A percentile compares a stretch with the other conserved stretches of the same genome.
Evolutionary conservation across 108 stramenopile species (phyloP).

Genomic region (Conticribra guillardii): DNA sequence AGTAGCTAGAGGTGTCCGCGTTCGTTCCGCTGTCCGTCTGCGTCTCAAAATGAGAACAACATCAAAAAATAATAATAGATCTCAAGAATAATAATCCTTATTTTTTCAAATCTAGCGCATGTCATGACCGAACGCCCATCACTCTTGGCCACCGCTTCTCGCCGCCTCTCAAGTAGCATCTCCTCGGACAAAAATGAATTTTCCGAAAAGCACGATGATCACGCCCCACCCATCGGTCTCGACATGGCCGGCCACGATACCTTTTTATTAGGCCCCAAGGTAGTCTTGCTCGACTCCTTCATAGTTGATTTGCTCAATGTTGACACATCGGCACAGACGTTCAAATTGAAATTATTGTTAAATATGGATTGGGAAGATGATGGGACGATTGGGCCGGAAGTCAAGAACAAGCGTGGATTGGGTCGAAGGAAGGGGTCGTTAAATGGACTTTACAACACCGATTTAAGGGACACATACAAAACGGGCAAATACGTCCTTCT

Average conservation of each 20-base stretch:
- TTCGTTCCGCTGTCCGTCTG: too few relatives aligned
- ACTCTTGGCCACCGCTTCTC: too few relatives aligned
- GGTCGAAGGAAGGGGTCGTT: background rate
- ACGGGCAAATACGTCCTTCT: constrained; percentile 37
- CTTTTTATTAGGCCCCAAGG: constrained; percentile 34
- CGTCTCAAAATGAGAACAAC: too few relatives aligned
- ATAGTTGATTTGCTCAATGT: constrained; percentile 43
- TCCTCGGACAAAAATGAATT: constrained; percentile 17
- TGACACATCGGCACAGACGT: constrained; percentile 38
- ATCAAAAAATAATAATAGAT: too few relatives aligned
- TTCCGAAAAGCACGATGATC: constrained; percentile 16
- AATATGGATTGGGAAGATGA: constrained; percentile 51
- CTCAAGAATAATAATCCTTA: too few relatives aligned
- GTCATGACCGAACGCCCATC: too few relatives aligned
- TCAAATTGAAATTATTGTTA: constrained; percentile 31
- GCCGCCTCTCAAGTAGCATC: too few relatives aligned
- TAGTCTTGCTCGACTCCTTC: constrained; percentile 39
- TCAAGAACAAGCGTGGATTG: constrained; percentile 28
- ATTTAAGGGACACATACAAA: constrained; percentile 16
- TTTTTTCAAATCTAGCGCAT: too few relatives aligned
- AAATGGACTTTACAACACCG: too few relatives aligned
- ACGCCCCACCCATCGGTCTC: constrained; percentile 24
- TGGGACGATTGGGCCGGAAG: constrained; percentile 42
- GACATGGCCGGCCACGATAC: constrained; percentile 50
- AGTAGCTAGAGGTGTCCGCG: too few relatives aligned